Percentiles rank a stretch among this genome's conserved stretches.
Conservation (phyloP, 257 asterid genomes). For the Ligustrum vulgare region DNA sequence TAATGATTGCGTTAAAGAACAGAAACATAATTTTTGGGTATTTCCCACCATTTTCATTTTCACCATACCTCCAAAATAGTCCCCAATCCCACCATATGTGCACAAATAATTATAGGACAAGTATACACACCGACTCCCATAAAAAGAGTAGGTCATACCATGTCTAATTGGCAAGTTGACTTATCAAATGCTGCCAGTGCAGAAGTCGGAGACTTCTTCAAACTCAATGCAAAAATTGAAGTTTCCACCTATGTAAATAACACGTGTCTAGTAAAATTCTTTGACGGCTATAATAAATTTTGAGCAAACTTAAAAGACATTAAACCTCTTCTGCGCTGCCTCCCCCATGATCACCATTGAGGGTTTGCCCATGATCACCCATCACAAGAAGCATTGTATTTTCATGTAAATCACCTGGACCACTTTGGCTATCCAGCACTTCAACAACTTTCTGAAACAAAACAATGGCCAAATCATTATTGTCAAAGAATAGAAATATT, state of each 20-base stretch:
- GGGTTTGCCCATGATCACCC: slow-evolving; percentile 99
- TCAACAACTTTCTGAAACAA: slow-evolving; percentile 66
- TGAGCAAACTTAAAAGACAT: slow-evolving; percentile 26
- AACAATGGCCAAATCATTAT: slow-evolving; percentile 21
- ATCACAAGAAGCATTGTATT: slow-evolving; percentile 93
- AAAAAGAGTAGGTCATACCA: slow-evolving; percentile 49
- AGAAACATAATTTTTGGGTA: not conserved
- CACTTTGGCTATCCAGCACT: slow-evolving; percentile 70
- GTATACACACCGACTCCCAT: not conserved
- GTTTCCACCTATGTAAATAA: slow-evolving; percentile 81
- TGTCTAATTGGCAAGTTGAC: slow-evolving; percentile 58
- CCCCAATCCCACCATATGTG: not conserved
- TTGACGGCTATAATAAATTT: slow-evolving; percentile 11
- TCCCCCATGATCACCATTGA: slow-evolving; percentile 97
- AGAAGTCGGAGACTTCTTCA: slow-evolving; percentile 56
- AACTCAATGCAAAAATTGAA: slow-evolving; percentile 74
- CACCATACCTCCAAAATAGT: slow-evolving; percentile 6
- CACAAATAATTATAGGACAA: slow-evolving; percentile 7
- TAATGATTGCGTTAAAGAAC: too few relatives aligned
- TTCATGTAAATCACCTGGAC: slow-evolving; percentile 88
- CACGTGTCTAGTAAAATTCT: slow-evolving; percentile 23
- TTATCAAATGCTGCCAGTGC: slow-evolving; percentile 41
- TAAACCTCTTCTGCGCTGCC: slow-evolving; percentile 92
- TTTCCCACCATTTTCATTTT: slow-evolving; percentile 22
- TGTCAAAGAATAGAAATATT: slow-evolving; percentile 8